A percentile compares a stretch with the other conserved stretches of the same genome.
Conservation (phyloP, 2,329 filamentous ascomycete species). For the Lasiodiplodia gonubiensis region DNA sequence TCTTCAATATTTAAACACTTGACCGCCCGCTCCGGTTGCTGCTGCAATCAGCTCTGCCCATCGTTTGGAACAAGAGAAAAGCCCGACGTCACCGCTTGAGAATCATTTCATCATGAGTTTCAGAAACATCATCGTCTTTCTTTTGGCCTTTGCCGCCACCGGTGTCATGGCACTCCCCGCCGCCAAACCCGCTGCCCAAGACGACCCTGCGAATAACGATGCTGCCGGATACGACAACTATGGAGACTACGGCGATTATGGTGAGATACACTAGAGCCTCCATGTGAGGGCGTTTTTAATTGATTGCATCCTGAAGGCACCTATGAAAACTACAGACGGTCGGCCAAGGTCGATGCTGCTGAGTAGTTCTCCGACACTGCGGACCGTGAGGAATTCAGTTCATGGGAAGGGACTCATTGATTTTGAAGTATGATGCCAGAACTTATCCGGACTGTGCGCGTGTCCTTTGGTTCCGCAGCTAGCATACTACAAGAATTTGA, state of each 20-base stretch:
- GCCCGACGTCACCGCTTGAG: not conserved
- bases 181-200: not conserved
- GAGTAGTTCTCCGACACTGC: not conserved
- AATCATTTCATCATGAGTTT: conserved; percentile 4
- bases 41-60: not conserved
- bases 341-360: not conserved
- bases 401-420: not conserved
- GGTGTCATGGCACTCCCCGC: conserved; percentile 6
- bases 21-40: not conserved
- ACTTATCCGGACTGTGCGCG: too few species aligned
- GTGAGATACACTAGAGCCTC: not conserved
- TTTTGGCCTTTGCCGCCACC: conserved; percentile 19
- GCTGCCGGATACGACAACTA: conserved; percentile 20
- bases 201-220: not conserved
- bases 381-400: not conserved
- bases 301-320: not conserved
- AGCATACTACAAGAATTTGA: too few species aligned
- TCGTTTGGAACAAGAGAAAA: not conserved
- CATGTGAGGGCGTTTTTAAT: too few species aligned
- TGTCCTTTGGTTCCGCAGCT: too few species aligned
- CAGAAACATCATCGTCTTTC: not conserved
- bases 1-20: not conserved
- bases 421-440: too few species aligned
- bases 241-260: conserved; percentile 19
- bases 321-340: not conserved